Percentiles rank a stretch among this genome's conserved stretches.
Conservation (phyloP, 192 early-diverging fungal genomes). For the Cladochytrium replicatum region DNA sequence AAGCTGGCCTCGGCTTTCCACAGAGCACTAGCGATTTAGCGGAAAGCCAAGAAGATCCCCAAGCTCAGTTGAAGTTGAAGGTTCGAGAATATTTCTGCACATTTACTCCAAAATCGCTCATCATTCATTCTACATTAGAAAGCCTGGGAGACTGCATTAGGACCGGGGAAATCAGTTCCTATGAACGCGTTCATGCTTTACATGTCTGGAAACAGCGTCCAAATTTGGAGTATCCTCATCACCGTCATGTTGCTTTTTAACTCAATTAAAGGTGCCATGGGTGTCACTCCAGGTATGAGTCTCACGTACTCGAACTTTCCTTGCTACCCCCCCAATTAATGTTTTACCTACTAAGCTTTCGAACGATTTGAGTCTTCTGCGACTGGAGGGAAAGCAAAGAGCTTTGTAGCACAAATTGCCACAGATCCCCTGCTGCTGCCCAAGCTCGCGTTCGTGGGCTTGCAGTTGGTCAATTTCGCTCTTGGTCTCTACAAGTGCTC, state of each 20-base stretch:
- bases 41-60: too few relatives aligned
- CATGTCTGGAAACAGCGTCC: constrained; percentile 94
- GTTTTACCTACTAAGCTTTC: constrained; percentile 48
- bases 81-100: too few relatives aligned
- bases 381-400: constrained; percentile 26
- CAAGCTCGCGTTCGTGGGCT: constrained; percentile 71
- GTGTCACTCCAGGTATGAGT: constrained; percentile 49
- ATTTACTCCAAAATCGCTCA: too few relatives aligned
- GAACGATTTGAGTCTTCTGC: constrained; percentile 54
- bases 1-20: too few relatives aligned
- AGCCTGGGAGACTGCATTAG: constrained; percentile 93
- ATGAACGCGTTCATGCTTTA: constrained; percentile 99
- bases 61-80: too few relatives aligned
- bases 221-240: constrained; percentile 92
- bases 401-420: constrained; percentile 15
- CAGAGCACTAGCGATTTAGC: too few relatives aligned
- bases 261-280: constrained; percentile 65
- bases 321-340: neutral
- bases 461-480: constrained; percentile 67
- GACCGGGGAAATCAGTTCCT: constrained; percentile 81
- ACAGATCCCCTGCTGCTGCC: constrained; percentile 57
- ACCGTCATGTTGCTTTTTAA: constrained; percentile 93
- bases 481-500: constrained; percentile 87
- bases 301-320: neutral
- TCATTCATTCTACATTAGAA: too few relatives aligned